Evolutionary conservation across 768 basidiomycete species (phyloP).

Genomic region (Termitomyces sp.): DNA sequence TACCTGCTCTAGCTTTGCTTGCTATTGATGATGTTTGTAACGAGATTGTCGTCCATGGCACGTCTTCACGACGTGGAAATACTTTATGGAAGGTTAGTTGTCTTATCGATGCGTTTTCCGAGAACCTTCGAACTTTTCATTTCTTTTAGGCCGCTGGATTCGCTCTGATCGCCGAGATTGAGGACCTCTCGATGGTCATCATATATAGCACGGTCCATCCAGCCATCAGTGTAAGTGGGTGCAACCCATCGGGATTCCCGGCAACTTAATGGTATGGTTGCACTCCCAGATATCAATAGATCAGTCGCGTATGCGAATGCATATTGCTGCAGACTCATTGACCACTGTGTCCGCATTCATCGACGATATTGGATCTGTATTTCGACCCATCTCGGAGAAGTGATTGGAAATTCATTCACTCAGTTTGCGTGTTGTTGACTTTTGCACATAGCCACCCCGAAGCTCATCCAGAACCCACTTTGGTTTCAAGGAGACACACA

Average conservation of each 20-base stretch:
- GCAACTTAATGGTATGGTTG: background rate
- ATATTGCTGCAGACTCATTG: slow-evolving; percentile 77
- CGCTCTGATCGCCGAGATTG: slow-evolving; percentile 58
- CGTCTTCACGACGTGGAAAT: slow-evolving; percentile 26
- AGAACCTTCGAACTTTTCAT: background rate
- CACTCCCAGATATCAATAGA: slow-evolving; percentile 47
- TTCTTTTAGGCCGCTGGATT: slow-evolving; percentile 51
- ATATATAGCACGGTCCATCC: slow-evolving; percentile 27
- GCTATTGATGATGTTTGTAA: slow-evolving; percentile 28
- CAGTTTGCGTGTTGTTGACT: background rate
- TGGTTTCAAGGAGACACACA: slow-evolving; percentile 22
- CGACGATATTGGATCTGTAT: slow-evolving; percentile 40
- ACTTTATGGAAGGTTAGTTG: slow-evolving; percentile 63
- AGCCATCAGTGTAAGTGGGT: slow-evolving; percentile 28
- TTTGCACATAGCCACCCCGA: slow-evolving; percentile 18
- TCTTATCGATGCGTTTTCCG: background rate
- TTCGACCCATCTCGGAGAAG: slow-evolving; percentile 27
- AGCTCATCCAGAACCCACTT: slow-evolving; percentile 22
- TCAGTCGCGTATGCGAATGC: slow-evolving; percentile 46
- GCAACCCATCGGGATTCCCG: background rate
- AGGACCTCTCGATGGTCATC: slow-evolving; percentile 41
- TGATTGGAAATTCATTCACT: slow-evolving; percentile 10
- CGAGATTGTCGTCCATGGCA: slow-evolving; percentile 18
- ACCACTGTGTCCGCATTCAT: slow-evolving; percentile 51
- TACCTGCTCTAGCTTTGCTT: slow-evolving; percentile 45